Evolutionary conservation across 345 rosid species (phyloP).

Genomic region (Eucalyptus cloeziana): DNA sequence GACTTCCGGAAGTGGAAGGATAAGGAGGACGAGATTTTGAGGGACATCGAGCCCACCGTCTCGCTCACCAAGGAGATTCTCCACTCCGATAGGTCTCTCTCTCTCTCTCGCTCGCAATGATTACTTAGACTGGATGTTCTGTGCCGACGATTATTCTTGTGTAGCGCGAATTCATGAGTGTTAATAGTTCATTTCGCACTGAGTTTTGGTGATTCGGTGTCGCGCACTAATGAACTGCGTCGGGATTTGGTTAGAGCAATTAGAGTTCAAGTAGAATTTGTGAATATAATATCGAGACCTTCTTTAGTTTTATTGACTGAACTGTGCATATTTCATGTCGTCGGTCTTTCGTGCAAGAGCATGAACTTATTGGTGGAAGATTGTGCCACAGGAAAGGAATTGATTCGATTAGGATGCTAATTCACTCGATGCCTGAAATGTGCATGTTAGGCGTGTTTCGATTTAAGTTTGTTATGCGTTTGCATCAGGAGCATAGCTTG

Average conservation of each 20-base stretch:
- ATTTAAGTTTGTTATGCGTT: not conserved
- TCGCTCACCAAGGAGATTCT: slow-evolving; percentile 58
- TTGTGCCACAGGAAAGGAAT: not conserved
- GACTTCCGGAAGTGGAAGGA: slow-evolving; percentile 77
- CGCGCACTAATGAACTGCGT: not conserved
- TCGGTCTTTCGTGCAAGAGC: not conserved
- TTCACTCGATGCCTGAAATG: not conserved
- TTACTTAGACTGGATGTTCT: not conserved
- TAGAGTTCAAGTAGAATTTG: not conserved
- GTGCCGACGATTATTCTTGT: not conserved
- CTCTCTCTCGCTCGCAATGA: not conserved
- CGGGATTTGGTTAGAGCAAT: not conserved
- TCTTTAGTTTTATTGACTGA: not conserved
- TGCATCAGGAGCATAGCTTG: not conserved
- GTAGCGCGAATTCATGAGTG: not conserved
- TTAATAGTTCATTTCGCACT: not conserved
- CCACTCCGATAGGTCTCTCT: slow-evolving; percentile 55
- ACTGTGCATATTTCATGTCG: not conserved
- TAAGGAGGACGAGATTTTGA: slow-evolving; percentile 56
- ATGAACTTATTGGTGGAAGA: not conserved
- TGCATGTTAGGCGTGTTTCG: not conserved
- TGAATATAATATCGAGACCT: not conserved
- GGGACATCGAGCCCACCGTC: slow-evolving; percentile 43
- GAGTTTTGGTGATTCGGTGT: not conserved
- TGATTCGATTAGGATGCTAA: not conserved